Base-by-base conservation (phyloP, 768 basidiomycete species). In the Lactarius psammicola region DNA sequence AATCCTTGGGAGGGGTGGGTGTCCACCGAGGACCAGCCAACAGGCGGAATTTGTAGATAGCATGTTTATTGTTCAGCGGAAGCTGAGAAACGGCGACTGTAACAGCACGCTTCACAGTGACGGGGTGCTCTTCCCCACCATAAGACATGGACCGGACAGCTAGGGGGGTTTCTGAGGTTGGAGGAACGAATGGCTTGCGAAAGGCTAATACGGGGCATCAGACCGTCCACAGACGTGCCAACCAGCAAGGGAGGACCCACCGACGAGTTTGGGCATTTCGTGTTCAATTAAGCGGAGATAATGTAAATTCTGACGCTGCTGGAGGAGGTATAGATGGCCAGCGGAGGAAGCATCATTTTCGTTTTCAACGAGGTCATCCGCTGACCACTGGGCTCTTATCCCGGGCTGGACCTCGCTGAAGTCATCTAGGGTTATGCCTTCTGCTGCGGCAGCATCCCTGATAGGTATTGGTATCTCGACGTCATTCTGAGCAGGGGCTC, bases 11-110 rank as follows among this genome's bases (percentile, higher is more conserved):
- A 28, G 90, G 86, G 38, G 84, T 80, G 18, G 85, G 86, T 8
- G 88, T 84, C 94, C 94, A 98, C 63, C 96, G 81, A 30, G 90
- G 80, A 15, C 95, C 96, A 20, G 96, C 92, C 42, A 99, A 81
- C 3, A 98, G 81, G 73, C 94, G 92, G 72, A 95, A 79, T 75
- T 90, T 93, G 77, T 96, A 92, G 11, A 87, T 75, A 7, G 93
- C 90, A 26, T 78, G 76, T n/a, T 84, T 80, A 59, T 80, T 74
- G 46, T 78, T 79, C 70, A 98, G 78, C 0, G 92, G 88, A 51
- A 98, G 81, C 15, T 82, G 76, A 65, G 90, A 81, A 42, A 98
- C 85, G 17, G 93, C 84, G 15, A 86, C 89, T 20, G 92, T 86
- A 61, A 94, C 80, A 60, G 81, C 83, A 60, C 89, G 86, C 75